These are phyloP conservation scores for Phytophthora sp. DNA, from an alignment of 352 stramenopile genomes.

Conservation along the genomic window DNA sequence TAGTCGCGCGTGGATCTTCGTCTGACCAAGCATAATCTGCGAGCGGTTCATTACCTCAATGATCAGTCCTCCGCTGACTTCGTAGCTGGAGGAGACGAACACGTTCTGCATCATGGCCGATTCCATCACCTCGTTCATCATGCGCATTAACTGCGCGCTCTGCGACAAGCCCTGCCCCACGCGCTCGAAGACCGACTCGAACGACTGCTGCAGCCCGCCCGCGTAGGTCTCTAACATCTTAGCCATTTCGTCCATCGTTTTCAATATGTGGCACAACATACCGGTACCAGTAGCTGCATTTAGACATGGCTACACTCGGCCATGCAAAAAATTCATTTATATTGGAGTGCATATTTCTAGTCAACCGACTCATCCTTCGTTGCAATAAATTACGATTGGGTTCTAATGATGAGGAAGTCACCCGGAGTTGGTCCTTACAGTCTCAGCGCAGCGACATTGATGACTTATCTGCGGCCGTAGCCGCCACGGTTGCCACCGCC, in stretches of 20 bases:
- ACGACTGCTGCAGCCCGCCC: conserved; percentile 72
- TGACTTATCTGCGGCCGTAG: conserved; percentile 38
- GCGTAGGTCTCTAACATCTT: conserved; percentile 66
- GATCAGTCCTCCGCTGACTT: conserved; percentile 28
- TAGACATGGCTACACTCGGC: conserved; percentile 18
- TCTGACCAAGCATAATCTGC: conserved; percentile 55
- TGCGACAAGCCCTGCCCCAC: conserved; percentile 71
- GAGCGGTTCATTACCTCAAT: conserved; percentile 60
- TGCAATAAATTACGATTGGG: conserved; percentile 49
- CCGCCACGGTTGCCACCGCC: conserved; percentile 28
- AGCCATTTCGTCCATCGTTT: conserved; percentile 73
- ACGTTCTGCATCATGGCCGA: conserved; percentile 75
- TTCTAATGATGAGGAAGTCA: conserved; percentile 50
- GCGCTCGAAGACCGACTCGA: conserved; percentile 70
- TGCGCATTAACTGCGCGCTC: conserved; percentile 76
- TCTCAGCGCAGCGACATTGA: conserved; percentile 12
- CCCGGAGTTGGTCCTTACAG: conserved; percentile 19
- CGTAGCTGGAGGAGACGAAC: conserved; percentile 35
- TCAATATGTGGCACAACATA: background rate
- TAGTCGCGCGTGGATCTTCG: conserved; percentile 31
- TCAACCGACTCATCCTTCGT: conserved; percentile 48
- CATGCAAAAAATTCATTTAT: conserved; percentile 3
- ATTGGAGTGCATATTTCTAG: conserved; percentile 19
- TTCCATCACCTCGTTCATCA: conserved; percentile 89
- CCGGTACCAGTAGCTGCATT: no score